Evolutionary conservation across 1,284 basidiomycete genomes (phyloP).

Genomic region (Ceratobasidium sp.): DNA sequence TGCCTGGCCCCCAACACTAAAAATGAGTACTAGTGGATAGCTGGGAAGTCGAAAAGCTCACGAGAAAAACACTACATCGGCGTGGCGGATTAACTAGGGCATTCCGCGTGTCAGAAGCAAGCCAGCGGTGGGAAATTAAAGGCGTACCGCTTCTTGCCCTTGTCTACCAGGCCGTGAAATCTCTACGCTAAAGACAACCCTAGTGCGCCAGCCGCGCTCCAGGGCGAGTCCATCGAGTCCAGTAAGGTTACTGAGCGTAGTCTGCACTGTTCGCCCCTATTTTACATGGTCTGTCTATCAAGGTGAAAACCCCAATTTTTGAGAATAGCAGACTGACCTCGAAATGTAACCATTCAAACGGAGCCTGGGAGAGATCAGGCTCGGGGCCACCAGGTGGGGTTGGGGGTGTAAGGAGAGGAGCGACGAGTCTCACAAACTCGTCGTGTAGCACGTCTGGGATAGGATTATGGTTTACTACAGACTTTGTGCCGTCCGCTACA

Average conservation of each 20-base stretch:
- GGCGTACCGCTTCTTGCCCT: constrained; percentile 78
- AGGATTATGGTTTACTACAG: constrained; percentile 86
- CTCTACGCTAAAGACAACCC: constrained; percentile 83
- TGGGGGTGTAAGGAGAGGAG: constrained; percentile 68
- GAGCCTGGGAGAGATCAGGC: constrained; percentile 57
- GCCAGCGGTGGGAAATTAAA: constrained; percentile 31
- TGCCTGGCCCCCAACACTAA: constrained; percentile 60
- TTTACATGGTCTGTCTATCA: neutral
- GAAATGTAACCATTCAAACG: constrained; percentile 87
- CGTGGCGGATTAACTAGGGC: constrained; percentile 77
- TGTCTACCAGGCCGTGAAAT: constrained; percentile 76
- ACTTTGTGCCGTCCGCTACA: constrained; percentile 66
- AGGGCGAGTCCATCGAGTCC: constrained; percentile 82
- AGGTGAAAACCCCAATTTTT: constrained; percentile 60
- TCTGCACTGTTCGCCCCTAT: constrained; percentile 48
- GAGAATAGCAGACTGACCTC: constrained; percentile 60
- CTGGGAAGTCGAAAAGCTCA: constrained; percentile 47
- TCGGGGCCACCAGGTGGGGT: constrained; percentile 17
- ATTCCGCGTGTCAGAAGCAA: constrained; percentile 42
- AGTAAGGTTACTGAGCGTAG: constrained; percentile 74
- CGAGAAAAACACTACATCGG: constrained; percentile 78
- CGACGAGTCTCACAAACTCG: constrained; percentile 81
- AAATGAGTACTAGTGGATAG: neutral
- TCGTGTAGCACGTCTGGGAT: constrained; percentile 85
- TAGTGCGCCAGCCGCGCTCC: constrained; percentile 82